Evolutionary conservation across 306 rosid species (phyloP).

Genomic region (Hippophae gyantsensis): DNA sequence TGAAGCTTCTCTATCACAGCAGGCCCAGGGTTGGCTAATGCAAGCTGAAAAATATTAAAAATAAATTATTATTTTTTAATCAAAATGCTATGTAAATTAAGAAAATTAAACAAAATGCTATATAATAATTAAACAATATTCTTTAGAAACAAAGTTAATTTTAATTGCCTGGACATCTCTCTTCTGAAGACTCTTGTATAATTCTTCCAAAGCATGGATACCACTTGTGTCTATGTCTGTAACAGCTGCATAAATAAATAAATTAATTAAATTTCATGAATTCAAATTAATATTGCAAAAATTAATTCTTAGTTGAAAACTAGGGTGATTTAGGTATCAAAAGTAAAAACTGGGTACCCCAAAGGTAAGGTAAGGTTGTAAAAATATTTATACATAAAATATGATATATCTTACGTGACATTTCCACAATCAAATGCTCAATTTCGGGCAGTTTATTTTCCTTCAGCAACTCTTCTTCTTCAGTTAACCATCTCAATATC

Average conservation of each 20-base stretch:
- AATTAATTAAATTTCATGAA: neutral
- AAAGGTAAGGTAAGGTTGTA: too few relatives aligned
- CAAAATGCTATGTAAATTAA: neutral
- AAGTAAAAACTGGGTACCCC: too few relatives aligned
- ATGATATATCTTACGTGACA: slow-evolving; percentile 60
- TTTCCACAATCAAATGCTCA: slow-evolving; percentile 42
- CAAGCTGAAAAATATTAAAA: slow-evolving; percentile 29
- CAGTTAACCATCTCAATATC: slow-evolving; percentile 59
- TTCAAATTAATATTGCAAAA: too few relatives aligned
- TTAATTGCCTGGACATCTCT: slow-evolving; percentile 35
- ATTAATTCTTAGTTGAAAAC: too few relatives aligned
- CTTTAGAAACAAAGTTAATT: neutral
- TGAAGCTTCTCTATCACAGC: slow-evolving; percentile 64
- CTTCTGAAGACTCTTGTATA: slow-evolving; percentile 20
- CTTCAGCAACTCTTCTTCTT: slow-evolving; percentile 39
- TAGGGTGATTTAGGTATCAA: too few relatives aligned
- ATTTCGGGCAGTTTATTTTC: slow-evolving; percentile 21
- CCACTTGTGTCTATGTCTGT: slow-evolving; percentile 31
- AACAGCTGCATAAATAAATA: slow-evolving; percentile 43
- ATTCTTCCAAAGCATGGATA: slow-evolving; percentile 28
- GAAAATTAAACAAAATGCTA: neutral
- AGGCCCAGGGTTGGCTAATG: slow-evolving; percentile 71
- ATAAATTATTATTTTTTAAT: neutral
- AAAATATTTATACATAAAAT: neutral
- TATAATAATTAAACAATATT: neutral